phyloP scores from a whole-genome alignment of 345 rosid genomes.

The Gossypium stocksii region DNA sequence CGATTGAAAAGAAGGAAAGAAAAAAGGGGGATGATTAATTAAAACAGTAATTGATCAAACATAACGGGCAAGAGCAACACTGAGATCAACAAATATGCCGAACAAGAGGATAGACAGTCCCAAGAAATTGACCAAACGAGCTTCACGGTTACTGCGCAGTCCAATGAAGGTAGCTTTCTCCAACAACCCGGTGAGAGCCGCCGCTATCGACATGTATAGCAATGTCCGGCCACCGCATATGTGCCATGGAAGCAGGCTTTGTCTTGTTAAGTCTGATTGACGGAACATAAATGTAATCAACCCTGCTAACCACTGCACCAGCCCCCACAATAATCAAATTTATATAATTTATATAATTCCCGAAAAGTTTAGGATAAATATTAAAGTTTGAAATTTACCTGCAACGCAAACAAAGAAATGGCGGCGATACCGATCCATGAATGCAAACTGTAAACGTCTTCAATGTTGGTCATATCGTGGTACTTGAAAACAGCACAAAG shows the following conservation, averaged over 20 bases:
- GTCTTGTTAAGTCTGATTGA: conserved; percentile 14
- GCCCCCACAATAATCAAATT: not conserved
- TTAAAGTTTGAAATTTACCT: conserved; percentile 34
- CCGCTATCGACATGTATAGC: conserved; percentile 58
- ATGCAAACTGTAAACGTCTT: conserved; percentile 64
- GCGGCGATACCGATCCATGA: conserved; percentile 82
- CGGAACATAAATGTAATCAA: conserved; percentile 38
- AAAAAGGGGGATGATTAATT: too few relatives aligned
- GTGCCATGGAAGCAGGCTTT: conserved; percentile 62
- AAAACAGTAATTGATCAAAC: conserved; percentile 21
- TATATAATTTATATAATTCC: not conserved
- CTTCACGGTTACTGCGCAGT: conserved; percentile 29
- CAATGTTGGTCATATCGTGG: conserved; percentile 44
- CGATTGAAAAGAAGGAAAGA: too few relatives aligned
- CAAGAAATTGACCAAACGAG: conserved; percentile 62
- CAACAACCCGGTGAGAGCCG: conserved; percentile 84
- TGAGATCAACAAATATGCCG: conserved; percentile 72
- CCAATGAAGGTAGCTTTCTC: conserved; percentile 37
- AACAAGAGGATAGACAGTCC: conserved; percentile 67
- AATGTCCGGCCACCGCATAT: conserved; percentile 64
- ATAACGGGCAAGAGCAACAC: conserved; percentile 64
- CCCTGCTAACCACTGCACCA: conserved; percentile 67
- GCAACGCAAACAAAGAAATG: conserved; percentile 53
- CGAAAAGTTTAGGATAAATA: not conserved
- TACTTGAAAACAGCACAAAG: conserved; percentile 72